Percentiles rank a stretch among this genome's conserved stretches.
These are phyloP conservation scores for Trichoderma sp. DNA, from an alignment of 2,329 filamentous ascomycete species.

Conservation along the genomic window DNA sequence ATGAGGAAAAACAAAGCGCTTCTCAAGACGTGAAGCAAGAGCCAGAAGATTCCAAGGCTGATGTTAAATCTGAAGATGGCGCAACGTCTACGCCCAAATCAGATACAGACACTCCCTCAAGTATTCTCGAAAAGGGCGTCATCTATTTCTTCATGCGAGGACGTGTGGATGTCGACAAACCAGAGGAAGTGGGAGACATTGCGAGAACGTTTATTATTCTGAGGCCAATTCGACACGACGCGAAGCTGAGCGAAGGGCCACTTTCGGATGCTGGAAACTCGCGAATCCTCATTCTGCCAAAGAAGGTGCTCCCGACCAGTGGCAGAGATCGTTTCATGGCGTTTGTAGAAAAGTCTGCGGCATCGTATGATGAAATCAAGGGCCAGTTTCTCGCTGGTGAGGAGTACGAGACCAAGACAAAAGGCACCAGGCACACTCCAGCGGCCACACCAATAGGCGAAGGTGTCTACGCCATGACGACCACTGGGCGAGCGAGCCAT, in stretches of 20 bases:
- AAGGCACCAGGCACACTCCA: conserved; percentile 64
- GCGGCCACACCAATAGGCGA: conserved; percentile 75
- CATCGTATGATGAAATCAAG: conserved; percentile 66
- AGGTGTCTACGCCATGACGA: conserved; percentile 79
- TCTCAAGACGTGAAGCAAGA: neutral
- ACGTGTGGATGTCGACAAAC: conserved; percentile 69
- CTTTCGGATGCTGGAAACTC: conserved; percentile 56
- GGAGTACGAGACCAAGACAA: conserved; percentile 74
- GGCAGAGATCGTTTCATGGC: conserved; percentile 70
- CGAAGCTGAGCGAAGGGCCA: conserved; percentile 52
- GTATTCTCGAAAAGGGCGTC: conserved; percentile 79
- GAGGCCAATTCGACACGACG: conserved; percentile 66
- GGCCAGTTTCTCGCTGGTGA: conserved; percentile 64
- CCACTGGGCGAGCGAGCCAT: conserved; percentile 68
- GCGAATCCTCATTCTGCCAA: conserved; percentile 74
- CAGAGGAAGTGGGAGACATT: conserved; percentile 67
- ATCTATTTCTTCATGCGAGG: conserved; percentile 89
- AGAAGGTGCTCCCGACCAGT: conserved; percentile 74
- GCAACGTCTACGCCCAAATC: conserved; percentile 23
- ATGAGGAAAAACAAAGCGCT: neutral
- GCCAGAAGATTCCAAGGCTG: neutral
- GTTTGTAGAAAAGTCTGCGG: conserved; percentile 74
- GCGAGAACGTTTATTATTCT: conserved; percentile 78
- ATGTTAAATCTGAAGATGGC: neutral
- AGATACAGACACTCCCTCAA: conserved; percentile 40